Evolutionary conservation across 352 stramenopile genomes (phyloP).

Genomic region (Pythium insidiosum): DNA sequence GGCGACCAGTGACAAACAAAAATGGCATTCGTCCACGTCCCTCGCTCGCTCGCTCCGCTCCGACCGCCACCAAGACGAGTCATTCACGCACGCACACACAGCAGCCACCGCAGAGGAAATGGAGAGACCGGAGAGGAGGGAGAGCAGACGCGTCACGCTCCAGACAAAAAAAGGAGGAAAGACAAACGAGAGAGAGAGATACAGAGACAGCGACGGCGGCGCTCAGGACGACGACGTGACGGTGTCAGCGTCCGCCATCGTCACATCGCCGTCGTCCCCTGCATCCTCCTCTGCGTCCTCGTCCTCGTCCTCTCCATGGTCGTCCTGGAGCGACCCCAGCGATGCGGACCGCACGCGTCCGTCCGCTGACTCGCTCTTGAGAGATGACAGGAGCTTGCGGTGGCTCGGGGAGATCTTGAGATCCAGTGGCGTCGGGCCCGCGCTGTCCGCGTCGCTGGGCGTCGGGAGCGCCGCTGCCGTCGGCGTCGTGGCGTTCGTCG

Average conservation of each 20-base stretch:
- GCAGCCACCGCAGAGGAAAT: too few species aligned
- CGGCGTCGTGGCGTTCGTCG: slow-evolving; percentile 6
- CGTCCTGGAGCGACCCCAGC: slow-evolving; percentile 32
- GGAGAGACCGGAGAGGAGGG: too few species aligned
- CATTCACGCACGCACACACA: too few species aligned
- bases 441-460: slow-evolving; percentile 4
- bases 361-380: slow-evolving; percentile 18
- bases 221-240: neutral
- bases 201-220: too few species aligned
- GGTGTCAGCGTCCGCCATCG: neutral
- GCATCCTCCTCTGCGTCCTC: neutral
- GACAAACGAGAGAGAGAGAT: too few species aligned
- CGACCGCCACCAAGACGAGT: too few species aligned
- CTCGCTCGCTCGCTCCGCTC: too few species aligned
- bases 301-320: neutral
- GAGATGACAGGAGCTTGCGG: slow-evolving; percentile 29
- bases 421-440: slow-evolving; percentile 1
- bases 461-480: slow-evolving; percentile 24
- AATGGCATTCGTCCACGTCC: too few species aligned
- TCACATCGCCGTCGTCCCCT: neutral
- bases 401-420: slow-evolving; percentile 40
- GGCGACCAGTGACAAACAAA: too few species aligned
- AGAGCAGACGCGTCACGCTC: too few species aligned
- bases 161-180: too few species aligned
- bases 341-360: slow-evolving; percentile 24